Evolutionary conservation across 1,284 basidiomycete genomes (phyloP).

Genomic region (Tranzscheliella williamsii): DNA sequence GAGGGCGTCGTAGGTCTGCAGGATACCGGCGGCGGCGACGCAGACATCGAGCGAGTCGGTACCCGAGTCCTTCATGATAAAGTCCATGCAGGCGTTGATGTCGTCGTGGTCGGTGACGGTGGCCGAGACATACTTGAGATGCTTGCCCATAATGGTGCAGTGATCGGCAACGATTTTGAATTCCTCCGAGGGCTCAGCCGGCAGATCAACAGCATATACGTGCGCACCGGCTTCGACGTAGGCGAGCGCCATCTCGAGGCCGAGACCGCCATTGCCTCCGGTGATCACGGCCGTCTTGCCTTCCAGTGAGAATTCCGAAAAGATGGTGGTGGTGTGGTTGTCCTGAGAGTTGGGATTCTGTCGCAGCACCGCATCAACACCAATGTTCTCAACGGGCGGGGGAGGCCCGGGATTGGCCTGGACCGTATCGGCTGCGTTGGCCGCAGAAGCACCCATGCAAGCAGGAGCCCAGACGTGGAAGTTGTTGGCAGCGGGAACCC

Average conservation of each 20-base stretch:
- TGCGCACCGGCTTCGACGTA: slow-evolving; percentile 77
- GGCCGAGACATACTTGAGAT: slow-evolving; percentile 64
- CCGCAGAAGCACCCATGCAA: slow-evolving; percentile 24
- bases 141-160: slow-evolving; percentile 68
- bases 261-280: slow-evolving; percentile 74
- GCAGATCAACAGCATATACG: slow-evolving; percentile 77
- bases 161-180: slow-evolving; percentile 65
- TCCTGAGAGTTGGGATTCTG: slow-evolving; percentile 47
- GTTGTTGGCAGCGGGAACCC: slow-evolving; percentile 21
- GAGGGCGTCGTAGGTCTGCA: slow-evolving; percentile 69
- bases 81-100: slow-evolving; percentile 58
- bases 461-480: slow-evolving; percentile 36
- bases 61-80: slow-evolving; percentile 55
- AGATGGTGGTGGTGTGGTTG: slow-evolving; percentile 64
- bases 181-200: slow-evolving; percentile 69
- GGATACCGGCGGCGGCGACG: slow-evolving; percentile 76
- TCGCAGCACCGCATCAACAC: slow-evolving; percentile 56
- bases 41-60: slow-evolving; percentile 72
- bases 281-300: slow-evolving; percentile 71
- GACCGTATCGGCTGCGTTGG: slow-evolving; percentile 24
- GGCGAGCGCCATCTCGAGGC: slow-evolving; percentile 78
- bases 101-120: slow-evolving; percentile 67
- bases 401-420: slow-evolving; percentile 55
- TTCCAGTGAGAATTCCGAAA: slow-evolving; percentile 74
- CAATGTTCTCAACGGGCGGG: slow-evolving; percentile 56